Evolutionary conservation across 2,329 filamentous ascomycete genomes (phyloP), one percentile per base, ranked within the genome.

Genomic region (Hypoxylon sp.): DNA sequence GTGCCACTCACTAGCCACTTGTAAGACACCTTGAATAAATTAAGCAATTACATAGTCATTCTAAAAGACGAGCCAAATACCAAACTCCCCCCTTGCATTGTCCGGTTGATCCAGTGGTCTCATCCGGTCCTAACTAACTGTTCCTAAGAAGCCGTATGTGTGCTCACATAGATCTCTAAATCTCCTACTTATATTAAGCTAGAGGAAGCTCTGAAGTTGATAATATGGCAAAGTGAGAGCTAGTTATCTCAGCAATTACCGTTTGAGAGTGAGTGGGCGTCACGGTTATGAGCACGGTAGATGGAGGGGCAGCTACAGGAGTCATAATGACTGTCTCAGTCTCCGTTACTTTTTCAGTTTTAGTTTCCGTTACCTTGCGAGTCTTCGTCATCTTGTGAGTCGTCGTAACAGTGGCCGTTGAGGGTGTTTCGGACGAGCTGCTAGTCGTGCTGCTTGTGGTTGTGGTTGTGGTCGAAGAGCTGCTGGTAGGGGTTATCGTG

Each of bases 401-500:
- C 21, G 24, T 35, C 10, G 42, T 47, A 35, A 47, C 10, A 13
- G 53, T 56, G 27, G 46, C 27, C 19, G 53, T 56, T 6, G 53
- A 56, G 3, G 53, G 53, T 11, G 19, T 17, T 21, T 35, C 27
- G 6, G 53, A 24, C 1, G 39, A 35, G 19, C 11, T 47, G 29
- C 13, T 47, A 19, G 17, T 42, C 8, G 17, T 42, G 15, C 11
- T 29, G 35, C 52, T 42, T 19, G 35, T 21, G 5, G 42, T 13
- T 31, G 27, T 56, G 27, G n/a, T 55, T 2, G 52, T 29, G 1
- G 35, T 39, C 2, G 39, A 17, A 42, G 39, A 44, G 29, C 42
- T 56, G 17, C 24, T 56, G 2, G 53, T 32, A 6, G 39, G 53
- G n/a, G n/a, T 56, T 11, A 56, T 35, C 11, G 53, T 56, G 17